Conservation (phyloP, 164 flowering plant genomes). For the Kalanchoe fedtschenkoi region DNA sequence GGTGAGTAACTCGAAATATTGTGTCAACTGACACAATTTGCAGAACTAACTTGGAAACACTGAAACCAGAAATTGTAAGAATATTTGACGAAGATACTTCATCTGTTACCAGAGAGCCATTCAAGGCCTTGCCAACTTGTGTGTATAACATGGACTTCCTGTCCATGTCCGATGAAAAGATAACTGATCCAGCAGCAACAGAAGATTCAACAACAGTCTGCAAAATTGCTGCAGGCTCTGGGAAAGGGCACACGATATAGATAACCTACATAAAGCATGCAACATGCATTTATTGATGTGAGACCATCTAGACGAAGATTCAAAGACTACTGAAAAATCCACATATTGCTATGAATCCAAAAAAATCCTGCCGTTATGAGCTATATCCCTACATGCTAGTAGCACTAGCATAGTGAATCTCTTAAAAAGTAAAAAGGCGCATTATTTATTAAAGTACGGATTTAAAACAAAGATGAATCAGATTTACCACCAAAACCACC, state of each 20-base stretch:
- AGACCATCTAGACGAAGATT: neutral
- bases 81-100: constrained; percentile 68
- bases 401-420: no score
- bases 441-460: no score
- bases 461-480: no score
- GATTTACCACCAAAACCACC: no score
- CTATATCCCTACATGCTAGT: no score
- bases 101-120: constrained; percentile 60
- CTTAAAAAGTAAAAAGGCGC: no score
- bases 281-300: neutral
- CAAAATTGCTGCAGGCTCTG: constrained; percentile 73
- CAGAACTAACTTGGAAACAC: constrained; percentile 70
- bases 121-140: constrained; percentile 76
- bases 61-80: constrained; percentile 67
- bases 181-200: constrained; percentile 57
- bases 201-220: constrained; percentile 78
- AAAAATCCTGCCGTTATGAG: no score
- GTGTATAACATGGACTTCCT: constrained; percentile 50
- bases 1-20: constrained; percentile 70
- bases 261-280: constrained; percentile 41
- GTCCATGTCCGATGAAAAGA: constrained; percentile 57
- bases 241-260: constrained; percentile 95
- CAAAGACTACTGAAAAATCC: neutral
- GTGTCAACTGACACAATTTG: constrained; percentile 88
- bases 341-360: no score